Evolutionary conservation across 768 basidiomycete genomes (phyloP).

Genomic region (Tricholoma furcatifolium): DNA sequence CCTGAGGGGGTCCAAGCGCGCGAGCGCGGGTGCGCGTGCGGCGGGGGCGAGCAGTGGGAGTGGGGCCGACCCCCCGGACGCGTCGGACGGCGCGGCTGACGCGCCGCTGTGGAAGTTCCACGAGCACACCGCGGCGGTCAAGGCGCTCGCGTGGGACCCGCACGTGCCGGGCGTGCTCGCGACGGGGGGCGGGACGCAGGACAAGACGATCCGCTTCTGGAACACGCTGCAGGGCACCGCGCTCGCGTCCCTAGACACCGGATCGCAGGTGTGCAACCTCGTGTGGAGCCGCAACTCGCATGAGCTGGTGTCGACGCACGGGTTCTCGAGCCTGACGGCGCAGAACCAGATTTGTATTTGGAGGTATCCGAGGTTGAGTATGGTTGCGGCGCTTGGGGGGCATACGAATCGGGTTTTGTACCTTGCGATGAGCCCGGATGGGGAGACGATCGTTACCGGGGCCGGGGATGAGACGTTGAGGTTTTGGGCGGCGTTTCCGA

Average conservation of each 20-base stretch:
- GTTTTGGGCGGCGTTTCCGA: slow-evolving; percentile 98
- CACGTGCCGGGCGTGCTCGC: slow-evolving; percentile 90
- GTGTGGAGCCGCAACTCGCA: slow-evolving; percentile 96
- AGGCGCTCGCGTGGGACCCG: slow-evolving; percentile 98
- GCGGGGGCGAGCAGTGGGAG: slow-evolving; percentile 19
- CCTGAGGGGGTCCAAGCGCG: slow-evolving; percentile 50
- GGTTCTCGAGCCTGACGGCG: slow-evolving; percentile 89
- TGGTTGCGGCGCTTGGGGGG: slow-evolving; percentile 93
- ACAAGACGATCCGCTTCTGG: slow-evolving; percentile 98
- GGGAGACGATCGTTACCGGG: slow-evolving; percentile 97
- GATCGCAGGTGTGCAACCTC: slow-evolving; percentile 97
- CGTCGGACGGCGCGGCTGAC: slow-evolving; percentile 43
- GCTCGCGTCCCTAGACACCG: slow-evolving; percentile 89
- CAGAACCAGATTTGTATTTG: slow-evolving; percentile 97
- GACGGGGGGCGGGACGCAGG: slow-evolving; percentile 97
- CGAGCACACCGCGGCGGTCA: slow-evolving; percentile 96
- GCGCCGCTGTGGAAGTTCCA: slow-evolving; percentile 91
- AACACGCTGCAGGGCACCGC: slow-evolving; percentile 85
- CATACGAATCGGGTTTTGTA: slow-evolving; percentile 95
- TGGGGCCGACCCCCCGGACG: no score
- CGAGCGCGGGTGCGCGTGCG: slow-evolving; percentile 21
- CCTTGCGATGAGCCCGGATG: slow-evolving; percentile 96
- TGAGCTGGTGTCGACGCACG: slow-evolving; percentile 97
- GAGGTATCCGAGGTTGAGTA: slow-evolving; percentile 91
- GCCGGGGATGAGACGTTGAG: slow-evolving; percentile 96